A percentile compares a stretch with the other conserved stretches of the same genome.
These are phyloP conservation scores for Sclerotinia trifoliorum DNA, from an alignment of 2,329 filamentous ascomycete species.

Conservation along the genomic window DNA sequence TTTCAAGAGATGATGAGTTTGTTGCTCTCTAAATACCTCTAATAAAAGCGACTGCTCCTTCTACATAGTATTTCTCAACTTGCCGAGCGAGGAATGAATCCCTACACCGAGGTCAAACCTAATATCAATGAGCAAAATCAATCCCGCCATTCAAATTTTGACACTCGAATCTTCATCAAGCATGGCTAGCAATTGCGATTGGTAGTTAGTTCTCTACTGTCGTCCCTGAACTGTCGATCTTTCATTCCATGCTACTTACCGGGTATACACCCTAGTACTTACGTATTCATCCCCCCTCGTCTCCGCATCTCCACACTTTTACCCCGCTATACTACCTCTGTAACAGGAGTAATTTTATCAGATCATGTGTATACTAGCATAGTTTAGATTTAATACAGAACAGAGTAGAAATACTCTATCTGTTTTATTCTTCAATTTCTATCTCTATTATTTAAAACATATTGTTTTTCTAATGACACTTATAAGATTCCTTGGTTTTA, in stretches of 20 bases:
- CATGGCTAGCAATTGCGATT: neutral
- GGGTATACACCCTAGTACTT: neutral
- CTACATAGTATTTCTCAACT: too few relatives aligned
- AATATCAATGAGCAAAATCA: neutral
- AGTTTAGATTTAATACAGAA: too few relatives aligned
- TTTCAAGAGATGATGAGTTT: too few relatives aligned
- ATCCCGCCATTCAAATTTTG: neutral
- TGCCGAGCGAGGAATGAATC: neutral
- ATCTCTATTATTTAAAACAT: too few relatives aligned
- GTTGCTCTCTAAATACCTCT: too few relatives aligned
- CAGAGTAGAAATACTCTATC: too few relatives aligned
- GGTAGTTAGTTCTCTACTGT: neutral
- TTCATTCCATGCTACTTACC: neutral
- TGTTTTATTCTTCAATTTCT: too few relatives aligned
- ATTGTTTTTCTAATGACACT: too few relatives aligned
- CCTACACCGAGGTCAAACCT: neutral
- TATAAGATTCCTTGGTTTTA: too few relatives aligned
- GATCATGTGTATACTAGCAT: too few relatives aligned
- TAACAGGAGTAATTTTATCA: too few relatives aligned
- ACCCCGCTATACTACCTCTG: neutral
- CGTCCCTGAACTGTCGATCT: neutral
- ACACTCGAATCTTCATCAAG: neutral
- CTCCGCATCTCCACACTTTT: conserved; percentile 4
- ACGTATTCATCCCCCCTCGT: neutral
- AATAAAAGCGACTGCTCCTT: too few relatives aligned